These are phyloP conservation scores for Geosiphon pyriformis DNA, from an alignment of 192 early-diverging fungal species.

Conservation along the genomic window DNA sequence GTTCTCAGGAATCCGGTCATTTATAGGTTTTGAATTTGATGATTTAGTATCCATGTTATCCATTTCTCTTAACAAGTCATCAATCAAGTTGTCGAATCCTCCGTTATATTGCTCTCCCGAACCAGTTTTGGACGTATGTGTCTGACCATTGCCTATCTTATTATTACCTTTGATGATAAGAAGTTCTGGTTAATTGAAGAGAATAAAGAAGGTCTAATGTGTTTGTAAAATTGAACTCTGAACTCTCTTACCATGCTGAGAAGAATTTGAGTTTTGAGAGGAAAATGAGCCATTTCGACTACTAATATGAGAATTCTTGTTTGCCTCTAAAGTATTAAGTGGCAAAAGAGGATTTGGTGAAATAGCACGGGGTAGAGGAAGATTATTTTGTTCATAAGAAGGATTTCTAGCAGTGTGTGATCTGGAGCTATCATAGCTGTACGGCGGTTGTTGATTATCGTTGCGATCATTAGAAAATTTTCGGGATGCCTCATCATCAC, in stretches of 20 bases:
- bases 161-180: neutral
- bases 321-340: neutral
- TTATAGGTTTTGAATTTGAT: conserved; percentile 15
- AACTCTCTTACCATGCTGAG: neutral
- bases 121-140: neutral
- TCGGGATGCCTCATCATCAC: neutral
- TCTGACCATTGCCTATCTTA: neutral
- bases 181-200: neutral
- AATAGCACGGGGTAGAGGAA: neutral
- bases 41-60: conserved; percentile 32
- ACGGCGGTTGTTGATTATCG: neutral
- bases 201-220: neutral
- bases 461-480: neutral
- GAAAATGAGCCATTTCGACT: neutral
- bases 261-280: neutral
- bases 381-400: neutral
- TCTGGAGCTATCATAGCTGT: neutral
- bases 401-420: neutral
- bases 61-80: conserved; percentile 40
- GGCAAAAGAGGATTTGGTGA: neutral
- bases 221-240: neutral
- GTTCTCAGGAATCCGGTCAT: conserved; percentile 1
- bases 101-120: conserved; percentile 25
- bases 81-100: conserved; percentile 37
- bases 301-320: neutral